Evolutionary conservation across 2,329 filamentous ascomycete species (phyloP).

Genomic region (Didymosphaeria variabile): DNA sequence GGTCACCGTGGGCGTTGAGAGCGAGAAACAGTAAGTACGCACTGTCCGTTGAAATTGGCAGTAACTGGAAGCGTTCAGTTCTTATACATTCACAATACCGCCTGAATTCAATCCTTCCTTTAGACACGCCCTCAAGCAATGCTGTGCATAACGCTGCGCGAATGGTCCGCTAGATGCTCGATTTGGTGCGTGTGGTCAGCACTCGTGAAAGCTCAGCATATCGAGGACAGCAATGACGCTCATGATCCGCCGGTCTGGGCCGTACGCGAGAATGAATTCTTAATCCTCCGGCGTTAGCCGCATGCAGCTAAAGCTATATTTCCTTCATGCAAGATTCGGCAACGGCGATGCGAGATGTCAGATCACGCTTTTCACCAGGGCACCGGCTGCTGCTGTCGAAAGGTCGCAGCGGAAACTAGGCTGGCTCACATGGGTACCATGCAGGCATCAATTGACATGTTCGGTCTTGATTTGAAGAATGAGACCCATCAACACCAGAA

Average conservation of each 20-base stretch:
- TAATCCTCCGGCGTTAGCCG: not conserved
- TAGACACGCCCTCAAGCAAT: too few species aligned
- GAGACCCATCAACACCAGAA: too few species aligned
- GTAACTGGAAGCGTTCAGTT: too few species aligned
- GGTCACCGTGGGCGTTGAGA: too few species aligned
- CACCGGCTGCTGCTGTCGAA: not conserved
- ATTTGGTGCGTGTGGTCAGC: not conserved
- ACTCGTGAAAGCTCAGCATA: not conserved
- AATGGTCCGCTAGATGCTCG: not conserved
- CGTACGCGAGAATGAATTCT: not conserved
- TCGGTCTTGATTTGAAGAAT: too few species aligned
- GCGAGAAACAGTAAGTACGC: too few species aligned
- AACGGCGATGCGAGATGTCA: constrained; percentile 6
- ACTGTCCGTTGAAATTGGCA: too few species aligned
- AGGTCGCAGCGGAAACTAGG: not conserved
- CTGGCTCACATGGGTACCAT: not conserved
- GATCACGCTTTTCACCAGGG: not conserved
- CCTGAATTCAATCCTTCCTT: too few species aligned
- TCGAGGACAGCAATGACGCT: not conserved
- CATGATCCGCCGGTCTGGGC: not conserved
- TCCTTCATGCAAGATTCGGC: constrained; percentile 4
- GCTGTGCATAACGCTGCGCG: not conserved
- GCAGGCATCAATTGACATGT: not conserved
- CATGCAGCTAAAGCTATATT: not conserved
- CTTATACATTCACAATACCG: too few species aligned